These are phyloP conservation scores for Colletotrichum cuscutae DNA, from an alignment of 2,329 filamentous ascomycete genomes.

Conservation along the genomic window DNA sequence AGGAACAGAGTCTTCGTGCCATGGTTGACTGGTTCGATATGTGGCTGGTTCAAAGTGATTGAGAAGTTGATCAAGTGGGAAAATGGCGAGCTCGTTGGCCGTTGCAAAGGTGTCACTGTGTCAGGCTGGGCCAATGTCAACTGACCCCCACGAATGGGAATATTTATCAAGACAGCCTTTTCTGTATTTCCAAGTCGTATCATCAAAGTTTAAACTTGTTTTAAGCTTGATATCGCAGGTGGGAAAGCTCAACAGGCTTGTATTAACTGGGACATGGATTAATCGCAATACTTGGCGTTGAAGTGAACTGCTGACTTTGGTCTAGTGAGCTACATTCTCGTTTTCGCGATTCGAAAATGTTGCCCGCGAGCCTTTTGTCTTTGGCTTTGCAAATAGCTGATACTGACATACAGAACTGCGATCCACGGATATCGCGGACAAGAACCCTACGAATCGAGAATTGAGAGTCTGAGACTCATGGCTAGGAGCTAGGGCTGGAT, in stretches of 20 bases:
- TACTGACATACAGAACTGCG: too few relatives aligned
- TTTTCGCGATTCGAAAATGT: neutral
- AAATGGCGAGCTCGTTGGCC: neutral
- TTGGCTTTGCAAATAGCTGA: too few relatives aligned
- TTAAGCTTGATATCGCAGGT: neutral
- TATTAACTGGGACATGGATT: neutral
- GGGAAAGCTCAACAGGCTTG: neutral
- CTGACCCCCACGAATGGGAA: neutral
- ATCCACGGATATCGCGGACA: too few relatives aligned
- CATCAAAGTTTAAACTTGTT: neutral
- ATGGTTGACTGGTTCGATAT: slow-evolving; percentile 44
- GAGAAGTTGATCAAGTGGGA: neutral
- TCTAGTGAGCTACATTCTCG: neutral
- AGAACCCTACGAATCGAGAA: too few relatives aligned
- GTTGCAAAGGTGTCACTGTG: neutral
- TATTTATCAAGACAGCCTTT: neutral
- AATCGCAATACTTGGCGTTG: neutral
- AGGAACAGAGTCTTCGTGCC: slow-evolving; percentile 42
- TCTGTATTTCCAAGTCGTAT: too few relatives aligned
- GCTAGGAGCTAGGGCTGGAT: neutral
- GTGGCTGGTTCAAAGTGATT: slow-evolving; percentile 37
- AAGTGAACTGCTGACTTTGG: neutral
- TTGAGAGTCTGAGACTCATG: neutral
- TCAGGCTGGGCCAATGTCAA: neutral
- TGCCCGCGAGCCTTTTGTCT: too few relatives aligned